Conservation (phyloP, 2,329 filamentous ascomycete genomes). For the Colletotrichum lindemuthianum region DNA sequence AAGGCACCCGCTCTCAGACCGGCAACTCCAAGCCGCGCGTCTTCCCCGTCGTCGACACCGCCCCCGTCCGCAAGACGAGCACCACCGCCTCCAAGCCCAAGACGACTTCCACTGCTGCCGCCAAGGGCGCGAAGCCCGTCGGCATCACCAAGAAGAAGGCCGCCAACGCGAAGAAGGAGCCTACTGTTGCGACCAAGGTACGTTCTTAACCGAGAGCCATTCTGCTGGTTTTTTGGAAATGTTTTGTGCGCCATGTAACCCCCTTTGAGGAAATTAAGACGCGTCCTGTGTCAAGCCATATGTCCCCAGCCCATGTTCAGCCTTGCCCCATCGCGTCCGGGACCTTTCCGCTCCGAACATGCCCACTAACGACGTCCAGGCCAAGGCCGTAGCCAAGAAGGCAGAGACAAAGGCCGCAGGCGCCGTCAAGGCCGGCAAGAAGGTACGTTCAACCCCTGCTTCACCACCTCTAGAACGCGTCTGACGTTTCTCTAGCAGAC, state of each 20-base stretch:
- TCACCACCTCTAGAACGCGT: neutral
- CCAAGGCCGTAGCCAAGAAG: slow-evolving; percentile 34
- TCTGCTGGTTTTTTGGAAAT: neutral
- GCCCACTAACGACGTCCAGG: neutral
- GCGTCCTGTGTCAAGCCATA: too few species aligned
- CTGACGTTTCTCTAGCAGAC: slow-evolving; percentile 15
- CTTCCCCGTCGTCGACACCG: slow-evolving; percentile 59
- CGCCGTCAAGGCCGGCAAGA: slow-evolving; percentile 32
- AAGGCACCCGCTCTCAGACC: slow-evolving; percentile 62
- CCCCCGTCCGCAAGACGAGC: slow-evolving; percentile 55
- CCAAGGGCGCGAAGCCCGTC: slow-evolving; percentile 34
- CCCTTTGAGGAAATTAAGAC: too few species aligned
- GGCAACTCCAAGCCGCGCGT: slow-evolving; percentile 64
- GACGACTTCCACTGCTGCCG: slow-evolving; percentile 14
- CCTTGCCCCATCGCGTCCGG: neutral
- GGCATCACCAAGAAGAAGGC: slow-evolving; percentile 37
- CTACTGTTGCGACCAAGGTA: slow-evolving; percentile 34
- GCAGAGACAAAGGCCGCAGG: slow-evolving; percentile 27
- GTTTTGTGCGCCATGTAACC: neutral
- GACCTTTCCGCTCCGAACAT: neutral
- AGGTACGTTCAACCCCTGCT: slow-evolving; percentile 11
- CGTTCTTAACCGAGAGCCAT: neutral
- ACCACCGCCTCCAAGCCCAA: slow-evolving; percentile 28
- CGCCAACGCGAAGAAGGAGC: slow-evolving; percentile 31
- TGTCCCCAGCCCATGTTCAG: neutral